These are phyloP conservation scores for Eucalyptus brandiana DNA, from an alignment of 345 rosid species.

Conservation along the genomic window DNA sequence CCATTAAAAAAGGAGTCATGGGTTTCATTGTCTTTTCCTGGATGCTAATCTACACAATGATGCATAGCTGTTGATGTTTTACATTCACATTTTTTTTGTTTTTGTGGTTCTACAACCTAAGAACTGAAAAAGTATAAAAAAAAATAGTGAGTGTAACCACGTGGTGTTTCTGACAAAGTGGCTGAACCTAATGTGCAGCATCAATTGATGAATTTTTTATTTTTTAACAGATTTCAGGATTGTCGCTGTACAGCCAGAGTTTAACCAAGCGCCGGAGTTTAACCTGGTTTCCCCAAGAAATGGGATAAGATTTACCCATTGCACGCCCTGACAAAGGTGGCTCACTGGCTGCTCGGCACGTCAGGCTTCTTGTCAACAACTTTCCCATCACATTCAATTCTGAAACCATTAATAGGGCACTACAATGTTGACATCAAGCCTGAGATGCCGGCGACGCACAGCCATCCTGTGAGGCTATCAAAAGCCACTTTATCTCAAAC, in stretches of 20 bases:
- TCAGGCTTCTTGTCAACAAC: slow-evolving; percentile 50
- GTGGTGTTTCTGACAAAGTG: not conserved
- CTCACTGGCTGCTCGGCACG: slow-evolving; percentile 2
- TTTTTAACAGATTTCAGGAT: not conserved
- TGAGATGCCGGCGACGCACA: slow-evolving; percentile 3
- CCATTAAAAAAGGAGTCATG: not conserved
- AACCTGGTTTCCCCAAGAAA: not conserved
- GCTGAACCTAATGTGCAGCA: no score
- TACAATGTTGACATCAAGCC: slow-evolving; percentile 59
- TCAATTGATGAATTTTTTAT: not conserved
- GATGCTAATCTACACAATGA: not conserved
- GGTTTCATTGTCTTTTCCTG: not conserved
- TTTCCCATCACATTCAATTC: slow-evolving; percentile 44
- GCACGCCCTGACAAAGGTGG: slow-evolving; percentile 63
- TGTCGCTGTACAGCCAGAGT: not conserved
- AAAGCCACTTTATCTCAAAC: slow-evolving; percentile 28
- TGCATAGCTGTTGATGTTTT: not conserved
- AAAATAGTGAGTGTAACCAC: not conserved
- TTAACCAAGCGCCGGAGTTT: not conserved
- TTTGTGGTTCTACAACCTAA: not conserved
- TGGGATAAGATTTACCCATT: slow-evolving; percentile 6
- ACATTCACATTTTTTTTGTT: not conserved
- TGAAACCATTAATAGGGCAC: slow-evolving; percentile 34
- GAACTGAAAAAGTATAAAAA: not conserved
- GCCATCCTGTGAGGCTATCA: slow-evolving; percentile 21